A percentile compares a stretch with the other conserved stretches of the same genome.
Evolutionary conservation across 768 basidiomycete genomes (phyloP).

Genomic region (Boletus sensibilis): DNA sequence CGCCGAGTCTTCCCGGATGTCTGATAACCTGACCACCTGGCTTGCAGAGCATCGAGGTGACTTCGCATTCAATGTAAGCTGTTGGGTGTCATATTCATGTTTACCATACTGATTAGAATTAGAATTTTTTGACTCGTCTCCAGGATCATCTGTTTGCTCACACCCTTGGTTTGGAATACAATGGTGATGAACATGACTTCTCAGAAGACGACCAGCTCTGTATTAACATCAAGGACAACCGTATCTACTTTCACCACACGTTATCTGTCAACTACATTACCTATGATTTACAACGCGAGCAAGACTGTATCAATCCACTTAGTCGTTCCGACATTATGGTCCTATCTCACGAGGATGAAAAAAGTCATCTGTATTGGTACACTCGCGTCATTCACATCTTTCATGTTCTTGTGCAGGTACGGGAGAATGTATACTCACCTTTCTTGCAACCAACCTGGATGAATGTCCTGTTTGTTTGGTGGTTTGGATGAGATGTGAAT

Average conservation of each 20-base stretch:
- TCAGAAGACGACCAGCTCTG: constrained; percentile 19
- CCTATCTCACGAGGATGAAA: constrained; percentile 16
- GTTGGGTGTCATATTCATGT: no score
- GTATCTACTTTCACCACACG: constrained; percentile 23
- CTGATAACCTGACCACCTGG: no score
- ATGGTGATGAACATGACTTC: constrained; percentile 27
- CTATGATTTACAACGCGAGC: constrained; percentile 24
- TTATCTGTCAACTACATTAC: constrained; percentile 29
- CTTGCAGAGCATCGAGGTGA: no score
- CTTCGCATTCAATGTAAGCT: no score
- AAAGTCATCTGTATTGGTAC: constrained; percentile 40
- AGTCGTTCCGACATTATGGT: constrained; percentile 38
- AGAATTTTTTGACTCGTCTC: no score
- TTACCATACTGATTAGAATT: no score
- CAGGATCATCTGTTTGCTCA: no score
- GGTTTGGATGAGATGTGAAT: constrained; percentile 29
- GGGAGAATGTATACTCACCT: no score
- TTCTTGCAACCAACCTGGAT: constrained; percentile 17
- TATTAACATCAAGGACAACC: constrained; percentile 20
- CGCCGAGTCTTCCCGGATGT: no score
- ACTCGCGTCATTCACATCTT: constrained; percentile 14
- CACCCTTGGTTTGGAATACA: no score
- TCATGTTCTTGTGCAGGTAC: constrained; percentile 2
- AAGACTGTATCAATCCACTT: constrained; percentile 39
- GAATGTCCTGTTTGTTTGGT: constrained; percentile 43